Percentiles rank a stretch among this genome's conserved stretches.
phyloP scores from a whole-genome alignment of 345 rosid genomes.

The Hibiscus syriacus region DNA sequence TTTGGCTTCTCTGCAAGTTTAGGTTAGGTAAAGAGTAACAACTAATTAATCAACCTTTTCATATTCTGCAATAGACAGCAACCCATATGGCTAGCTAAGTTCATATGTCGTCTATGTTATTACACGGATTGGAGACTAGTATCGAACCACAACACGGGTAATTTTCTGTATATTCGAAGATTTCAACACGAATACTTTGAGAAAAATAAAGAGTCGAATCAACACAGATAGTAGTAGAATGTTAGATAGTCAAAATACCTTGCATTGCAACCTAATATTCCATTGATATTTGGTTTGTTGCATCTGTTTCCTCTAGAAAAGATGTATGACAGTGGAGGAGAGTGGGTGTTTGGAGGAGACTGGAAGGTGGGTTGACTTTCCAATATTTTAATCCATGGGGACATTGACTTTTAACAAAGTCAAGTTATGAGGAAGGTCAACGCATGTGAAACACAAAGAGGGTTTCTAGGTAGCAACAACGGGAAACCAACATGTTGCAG shows the following conservation, averaged over 20 bases:
- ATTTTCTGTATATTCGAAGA: not conserved
- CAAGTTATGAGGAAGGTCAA: slow-evolving; percentile 1
- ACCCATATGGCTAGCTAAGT: not conserved
- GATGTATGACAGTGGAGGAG: not conserved
- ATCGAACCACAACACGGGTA: not conserved
- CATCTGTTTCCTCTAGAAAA: not conserved
- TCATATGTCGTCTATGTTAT: not conserved
- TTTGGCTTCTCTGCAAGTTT: not conserved
- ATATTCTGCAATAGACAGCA: not conserved
- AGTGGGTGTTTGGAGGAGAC: not conserved
- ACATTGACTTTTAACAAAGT: slow-evolving; percentile 3
- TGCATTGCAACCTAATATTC: not conserved
- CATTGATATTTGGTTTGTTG: not conserved
- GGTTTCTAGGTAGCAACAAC: not conserved
- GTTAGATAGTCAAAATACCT: not conserved
- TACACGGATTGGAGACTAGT: not conserved
- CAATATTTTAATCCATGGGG: not conserved
- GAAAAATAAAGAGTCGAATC: not conserved
- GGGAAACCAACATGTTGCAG: not conserved
- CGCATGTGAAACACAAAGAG: not conserved
- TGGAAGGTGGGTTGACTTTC: not conserved
- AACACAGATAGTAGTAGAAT: not conserved
- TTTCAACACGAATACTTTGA: not conserved
- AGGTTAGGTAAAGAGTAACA: not conserved
- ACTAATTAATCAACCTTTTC: not conserved